phyloP scores from a whole-genome alignment of 2,329 filamentous ascomycete genomes.

The Didymella segeticola region DNA sequence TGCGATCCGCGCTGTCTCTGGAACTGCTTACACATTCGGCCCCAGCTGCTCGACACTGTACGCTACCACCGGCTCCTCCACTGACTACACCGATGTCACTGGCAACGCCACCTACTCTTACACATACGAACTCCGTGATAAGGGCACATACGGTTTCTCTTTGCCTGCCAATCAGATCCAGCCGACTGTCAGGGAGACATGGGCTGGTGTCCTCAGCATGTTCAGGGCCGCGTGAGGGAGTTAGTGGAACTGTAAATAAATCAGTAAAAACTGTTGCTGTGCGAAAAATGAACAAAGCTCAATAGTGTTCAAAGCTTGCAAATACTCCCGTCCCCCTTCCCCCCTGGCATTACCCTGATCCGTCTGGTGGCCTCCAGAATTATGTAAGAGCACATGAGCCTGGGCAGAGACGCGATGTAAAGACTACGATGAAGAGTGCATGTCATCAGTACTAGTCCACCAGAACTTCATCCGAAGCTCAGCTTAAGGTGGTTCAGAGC shows the following conservation, averaged over 20 bases:
- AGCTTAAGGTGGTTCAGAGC: no score
- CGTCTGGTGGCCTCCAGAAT: no score
- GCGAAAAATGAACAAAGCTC: no score
- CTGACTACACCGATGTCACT: slow-evolving; percentile 54
- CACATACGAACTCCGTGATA: slow-evolving; percentile 59
- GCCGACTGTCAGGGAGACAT: slow-evolving; percentile 56
- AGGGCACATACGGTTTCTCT: slow-evolving; percentile 56
- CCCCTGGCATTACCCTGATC: no score
- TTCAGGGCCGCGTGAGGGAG: slow-evolving; percentile 28
- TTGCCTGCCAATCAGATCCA: slow-evolving; percentile 58
- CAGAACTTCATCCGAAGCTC: no score
- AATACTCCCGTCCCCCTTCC: no score
- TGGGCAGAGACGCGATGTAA: no score
- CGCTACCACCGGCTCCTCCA: slow-evolving; percentile 56
- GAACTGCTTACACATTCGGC: slow-evolving; percentile 53
- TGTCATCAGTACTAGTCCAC: no score
- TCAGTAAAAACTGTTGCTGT: no score
- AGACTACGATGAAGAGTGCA: no score
- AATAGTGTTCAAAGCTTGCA: no score
- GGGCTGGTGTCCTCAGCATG: slow-evolving; percentile 49
- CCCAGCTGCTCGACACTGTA: slow-evolving; percentile 67
- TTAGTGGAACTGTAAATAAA: background rate
- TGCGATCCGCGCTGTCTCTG: slow-evolving; percentile 63
- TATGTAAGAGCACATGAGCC: no score
- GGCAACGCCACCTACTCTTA: slow-evolving; percentile 54